Conservation (phyloP, 1,139 yeast species). For the Protomyces inundatus region DNA sequence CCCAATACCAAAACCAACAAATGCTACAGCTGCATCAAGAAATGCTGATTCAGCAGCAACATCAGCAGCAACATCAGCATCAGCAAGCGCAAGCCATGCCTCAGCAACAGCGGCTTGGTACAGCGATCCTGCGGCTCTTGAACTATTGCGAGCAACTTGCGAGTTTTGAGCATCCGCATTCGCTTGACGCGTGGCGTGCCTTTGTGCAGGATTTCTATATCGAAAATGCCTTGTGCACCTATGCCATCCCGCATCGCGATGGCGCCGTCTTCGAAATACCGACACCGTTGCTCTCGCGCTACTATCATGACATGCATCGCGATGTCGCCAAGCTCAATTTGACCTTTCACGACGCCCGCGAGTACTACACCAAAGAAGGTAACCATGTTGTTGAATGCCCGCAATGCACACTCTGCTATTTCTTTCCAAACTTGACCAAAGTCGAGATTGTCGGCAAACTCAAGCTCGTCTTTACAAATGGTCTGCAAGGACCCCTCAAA, state of each 20-base stretch:
- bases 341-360: conserved; percentile 23
- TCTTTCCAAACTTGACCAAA: conserved; percentile 14
- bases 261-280: conserved; percentile 12
- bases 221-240: conserved; percentile 17
- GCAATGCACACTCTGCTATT: conserved; percentile 14
- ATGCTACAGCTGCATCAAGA: conserved; percentile 14
- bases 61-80: conserved; percentile 6
- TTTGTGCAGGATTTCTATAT: conserved; percentile 21
- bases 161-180: neutral
- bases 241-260: conserved; percentile 6
- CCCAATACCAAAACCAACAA: conserved; percentile 1
- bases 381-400: conserved; percentile 24
- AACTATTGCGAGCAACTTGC: conserved; percentile 19
- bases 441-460: conserved; percentile 17
- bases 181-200: conserved; percentile 14
- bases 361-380: conserved; percentile 9
- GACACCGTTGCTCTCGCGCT: conserved; percentile 12
- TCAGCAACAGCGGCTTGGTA: conserved; percentile 11
- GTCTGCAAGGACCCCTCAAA: conserved; percentile 1
- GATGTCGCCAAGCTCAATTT: conserved; percentile 18
- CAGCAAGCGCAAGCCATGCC: conserved; percentile 8
- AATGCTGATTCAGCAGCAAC: conserved; percentile 16
- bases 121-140: conserved; percentile 17
- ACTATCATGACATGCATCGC: conserved; percentile 7
- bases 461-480: conserved; percentile 9